Evolutionary conservation across 2,329 filamentous ascomycete genomes (phyloP).

Genomic region (Rasamsonia emersonii): DNA sequence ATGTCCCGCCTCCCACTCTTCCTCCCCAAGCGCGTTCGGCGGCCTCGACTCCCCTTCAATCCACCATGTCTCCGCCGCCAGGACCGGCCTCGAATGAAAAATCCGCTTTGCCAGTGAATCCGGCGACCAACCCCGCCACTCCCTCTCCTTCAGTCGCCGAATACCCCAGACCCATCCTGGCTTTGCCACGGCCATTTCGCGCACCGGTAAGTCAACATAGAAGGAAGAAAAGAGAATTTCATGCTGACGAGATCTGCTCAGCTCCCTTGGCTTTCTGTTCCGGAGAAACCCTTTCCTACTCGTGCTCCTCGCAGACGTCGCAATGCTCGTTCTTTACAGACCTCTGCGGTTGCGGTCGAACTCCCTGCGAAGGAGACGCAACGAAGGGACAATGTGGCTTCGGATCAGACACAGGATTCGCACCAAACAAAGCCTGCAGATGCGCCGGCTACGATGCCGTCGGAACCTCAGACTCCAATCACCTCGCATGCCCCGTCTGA

Average conservation of each 20-base stretch:
- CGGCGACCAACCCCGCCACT: constrained; percentile 16
- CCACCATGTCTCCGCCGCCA: constrained; percentile 27
- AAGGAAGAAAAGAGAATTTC: neutral
- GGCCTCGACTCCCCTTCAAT: constrained; percentile 28
- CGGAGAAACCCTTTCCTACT: constrained; percentile 46
- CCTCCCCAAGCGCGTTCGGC: constrained; percentile 27
- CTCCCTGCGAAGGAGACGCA: constrained; percentile 41
- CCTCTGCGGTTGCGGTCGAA: constrained; percentile 32
- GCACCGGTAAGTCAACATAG: constrained; percentile 34
- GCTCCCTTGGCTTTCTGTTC: constrained; percentile 54
- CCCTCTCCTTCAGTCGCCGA: constrained; percentile 24
- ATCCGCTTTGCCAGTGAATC: neutral
- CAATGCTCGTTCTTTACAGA: constrained; percentile 26
- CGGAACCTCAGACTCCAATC: constrained; percentile 48
- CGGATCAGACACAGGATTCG: constrained; percentile 14
- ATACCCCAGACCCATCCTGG: constrained; percentile 15
- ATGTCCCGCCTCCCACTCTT: constrained; percentile 26
- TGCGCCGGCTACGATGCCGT: constrained; percentile 17
- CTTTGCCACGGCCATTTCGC: constrained; percentile 37
- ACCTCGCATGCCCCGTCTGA: constrained; percentile 53
- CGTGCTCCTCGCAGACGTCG: constrained; percentile 41
- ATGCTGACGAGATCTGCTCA: constrained; percentile 16
- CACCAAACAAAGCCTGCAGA: constrained; percentile 14
- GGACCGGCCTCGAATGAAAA: constrained; percentile 15
- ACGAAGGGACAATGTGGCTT: constrained; percentile 16